Percentiles rank a stretch among this genome's conserved stretches.
These are phyloP conservation scores for Aspergillus pseudoglaucus DNA, from an alignment of 2,329 filamentous ascomycete species.

Conservation along the genomic window DNA sequence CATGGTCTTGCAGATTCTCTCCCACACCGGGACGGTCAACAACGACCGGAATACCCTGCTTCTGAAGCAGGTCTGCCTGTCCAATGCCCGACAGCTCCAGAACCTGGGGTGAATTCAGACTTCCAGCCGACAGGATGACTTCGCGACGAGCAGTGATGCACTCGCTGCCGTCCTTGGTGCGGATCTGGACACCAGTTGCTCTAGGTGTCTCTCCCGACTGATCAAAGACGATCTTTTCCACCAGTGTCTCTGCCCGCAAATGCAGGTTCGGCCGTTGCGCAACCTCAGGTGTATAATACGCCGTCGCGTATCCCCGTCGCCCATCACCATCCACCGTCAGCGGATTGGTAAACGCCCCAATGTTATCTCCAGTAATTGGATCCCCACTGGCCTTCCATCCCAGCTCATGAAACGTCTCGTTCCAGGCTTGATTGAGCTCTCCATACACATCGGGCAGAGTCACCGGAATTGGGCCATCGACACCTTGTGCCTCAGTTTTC, in stretches of 20 bases:
- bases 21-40: constrained; percentile 44
- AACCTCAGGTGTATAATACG: constrained; percentile 37
- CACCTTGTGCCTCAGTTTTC: constrained; percentile 11
- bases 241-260: constrained; percentile 42
- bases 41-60: constrained; percentile 37
- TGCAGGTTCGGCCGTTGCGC: constrained; percentile 40
- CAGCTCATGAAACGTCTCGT: constrained; percentile 14
- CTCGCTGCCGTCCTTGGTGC: constrained; percentile 17
- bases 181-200: constrained; percentile 14
- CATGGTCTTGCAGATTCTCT: constrained; percentile 47
- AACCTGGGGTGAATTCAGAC: constrained; percentile 51
- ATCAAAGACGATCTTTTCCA: constrained; percentile 42
- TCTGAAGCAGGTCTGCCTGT: constrained; percentile 35
- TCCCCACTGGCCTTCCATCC: constrained; percentile 18
- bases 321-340: constrained; percentile 7
- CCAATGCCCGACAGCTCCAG: constrained; percentile 59
- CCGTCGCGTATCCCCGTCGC: constrained; percentile 34
- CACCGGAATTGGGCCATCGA: constrained; percentile 13
- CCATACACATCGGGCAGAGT: constrained; percentile 28
- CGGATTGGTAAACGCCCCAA: constrained; percentile 34
- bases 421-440: constrained; percentile 18
- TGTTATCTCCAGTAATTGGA: constrained; percentile 33
- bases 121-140: constrained; percentile 55
- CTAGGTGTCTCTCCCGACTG: constrained; percentile 14
- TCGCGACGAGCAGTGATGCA: constrained; percentile 40